These are phyloP conservation scores for Coprinellus micaceus DNA, from an alignment of 768 basidiomycete genomes.

Conservation along the genomic window DNA sequence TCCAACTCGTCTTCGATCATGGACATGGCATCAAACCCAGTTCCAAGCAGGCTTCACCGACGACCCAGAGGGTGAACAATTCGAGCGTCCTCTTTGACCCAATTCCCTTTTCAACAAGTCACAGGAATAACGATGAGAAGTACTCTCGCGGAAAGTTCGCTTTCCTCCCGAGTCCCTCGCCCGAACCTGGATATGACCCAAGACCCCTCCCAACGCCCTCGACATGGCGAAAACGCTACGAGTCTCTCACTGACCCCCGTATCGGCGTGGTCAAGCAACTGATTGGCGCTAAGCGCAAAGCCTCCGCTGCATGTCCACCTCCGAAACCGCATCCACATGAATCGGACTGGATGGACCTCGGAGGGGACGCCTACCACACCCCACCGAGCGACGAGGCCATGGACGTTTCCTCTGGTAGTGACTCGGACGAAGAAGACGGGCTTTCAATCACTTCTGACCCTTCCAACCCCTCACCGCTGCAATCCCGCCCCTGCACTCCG, in stretches of 20 bases:
- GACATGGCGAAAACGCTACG: conserved; percentile 52
- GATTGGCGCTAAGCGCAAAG: conserved; percentile 69
- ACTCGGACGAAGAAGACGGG: conserved; percentile 36
- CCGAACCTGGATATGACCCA: conserved; percentile 32
- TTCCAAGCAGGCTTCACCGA: conserved; percentile 17
- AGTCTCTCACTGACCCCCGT: conserved; percentile 65
- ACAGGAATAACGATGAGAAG: conserved; percentile 66
- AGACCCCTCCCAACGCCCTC: conserved; percentile 20
- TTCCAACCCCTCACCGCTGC: conserved; percentile 31
- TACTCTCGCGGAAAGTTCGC: conserved; percentile 73
- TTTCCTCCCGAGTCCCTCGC: conserved; percentile 55
- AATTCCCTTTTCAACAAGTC: conserved; percentile 66
- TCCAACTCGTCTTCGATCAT: conserved; percentile 37
- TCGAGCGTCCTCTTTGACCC: conserved; percentile 54
- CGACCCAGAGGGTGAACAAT: background rate
- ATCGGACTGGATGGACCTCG: background rate
- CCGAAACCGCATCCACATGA: background rate
- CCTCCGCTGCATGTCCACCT: conserved; percentile 2
- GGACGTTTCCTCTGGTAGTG: conserved; percentile 22
- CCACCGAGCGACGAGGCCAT: conserved; percentile 19
- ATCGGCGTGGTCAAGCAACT: conserved; percentile 65
- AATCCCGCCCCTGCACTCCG: conserved; percentile 64
- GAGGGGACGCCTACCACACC: conserved; percentile 26
- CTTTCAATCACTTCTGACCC: conserved; percentile 23
- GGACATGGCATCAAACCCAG: conserved; percentile 7